Conservation (phyloP, 2,329 filamentous ascomycete genomes). For the Colletotrichum costaricense region DNA sequence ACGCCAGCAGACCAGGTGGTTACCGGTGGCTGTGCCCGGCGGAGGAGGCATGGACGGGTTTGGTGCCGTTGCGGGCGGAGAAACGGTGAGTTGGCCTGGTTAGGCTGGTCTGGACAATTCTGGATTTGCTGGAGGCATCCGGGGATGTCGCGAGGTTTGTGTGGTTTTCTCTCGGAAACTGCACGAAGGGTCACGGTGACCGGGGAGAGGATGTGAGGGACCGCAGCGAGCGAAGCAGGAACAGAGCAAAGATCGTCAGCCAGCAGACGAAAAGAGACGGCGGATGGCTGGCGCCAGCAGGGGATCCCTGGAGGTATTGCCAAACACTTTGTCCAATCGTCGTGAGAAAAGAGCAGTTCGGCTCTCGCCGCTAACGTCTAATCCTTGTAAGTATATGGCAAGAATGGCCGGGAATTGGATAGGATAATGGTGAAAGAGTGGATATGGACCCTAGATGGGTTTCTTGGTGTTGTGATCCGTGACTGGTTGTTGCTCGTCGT, state of each 20-base stretch:
- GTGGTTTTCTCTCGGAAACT: conserved; percentile 7
- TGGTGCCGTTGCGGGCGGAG: conserved; percentile 16
- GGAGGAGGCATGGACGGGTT: conserved; percentile 6
- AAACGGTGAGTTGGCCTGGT: conserved; percentile 21
- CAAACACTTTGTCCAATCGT: conserved; percentile 23
- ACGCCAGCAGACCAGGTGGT: conserved; percentile 12
- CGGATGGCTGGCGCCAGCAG: conserved; percentile 34
- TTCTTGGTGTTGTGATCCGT: conserved; percentile 3
- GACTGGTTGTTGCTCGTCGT: conserved; percentile 6
- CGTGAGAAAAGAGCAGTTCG: neutral
- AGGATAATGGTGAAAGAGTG: conserved; percentile 11
- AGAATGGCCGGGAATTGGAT: neutral
- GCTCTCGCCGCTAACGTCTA: conserved; percentile 14
- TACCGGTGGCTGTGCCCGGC: conserved; percentile 31
- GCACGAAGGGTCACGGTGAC: conserved; percentile 34
- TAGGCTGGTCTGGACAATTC: conserved; percentile 6
- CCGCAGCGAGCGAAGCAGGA: conserved; percentile 23
- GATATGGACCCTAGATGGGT: conserved; percentile 14
- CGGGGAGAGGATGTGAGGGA: conserved; percentile 7
- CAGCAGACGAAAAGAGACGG: conserved; percentile 22
- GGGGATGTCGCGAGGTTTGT: neutral
- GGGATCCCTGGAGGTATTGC: conserved; percentile 2
- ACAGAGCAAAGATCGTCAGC: conserved; percentile 34
- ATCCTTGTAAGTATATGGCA: conserved; percentile 20
- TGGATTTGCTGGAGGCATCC: conserved; percentile 20